Evolutionary conservation across 495 filamentous ascomycete genomes (phyloP).

Genomic region (Echria macrotheca): DNA sequence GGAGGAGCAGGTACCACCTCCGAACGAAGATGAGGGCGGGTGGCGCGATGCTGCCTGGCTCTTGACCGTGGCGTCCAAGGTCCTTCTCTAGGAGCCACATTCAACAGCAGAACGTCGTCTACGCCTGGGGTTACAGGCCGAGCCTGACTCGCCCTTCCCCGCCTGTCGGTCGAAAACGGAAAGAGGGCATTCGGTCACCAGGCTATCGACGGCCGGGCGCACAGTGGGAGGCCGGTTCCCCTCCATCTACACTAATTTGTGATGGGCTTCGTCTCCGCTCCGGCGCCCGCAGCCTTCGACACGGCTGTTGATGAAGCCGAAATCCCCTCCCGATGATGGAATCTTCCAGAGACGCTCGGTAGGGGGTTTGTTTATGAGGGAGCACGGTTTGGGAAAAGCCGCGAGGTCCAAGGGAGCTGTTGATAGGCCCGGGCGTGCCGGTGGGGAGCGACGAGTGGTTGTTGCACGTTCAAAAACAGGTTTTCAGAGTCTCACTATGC

Average conservation of each 20-base stretch:
- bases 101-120: too few species aligned
- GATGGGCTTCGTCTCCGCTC: too few species aligned
- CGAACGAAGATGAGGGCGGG: conserved; percentile 49
- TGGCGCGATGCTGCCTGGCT: conserved; percentile 88
- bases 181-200: too few species aligned
- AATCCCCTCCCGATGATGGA: too few species aligned
- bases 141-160: too few species aligned
- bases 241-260: too few species aligned
- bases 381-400: conserved; percentile 16
- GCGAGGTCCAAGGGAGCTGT: background rate
- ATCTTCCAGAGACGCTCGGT: conserved; percentile 15
- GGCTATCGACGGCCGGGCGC: too few species aligned
- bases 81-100: conserved; percentile 48
- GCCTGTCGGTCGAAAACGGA: too few species aligned
- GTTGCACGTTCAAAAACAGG: conserved; percentile 24
- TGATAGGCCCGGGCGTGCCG: conserved; percentile 22
- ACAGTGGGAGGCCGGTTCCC: too few species aligned
- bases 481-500: conserved; percentile 29
- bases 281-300: too few species aligned
- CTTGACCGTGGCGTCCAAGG: conserved; percentile 67
- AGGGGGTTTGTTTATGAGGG: conserved; percentile 3
- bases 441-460: conserved; percentile 16
- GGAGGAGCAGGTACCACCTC: conserved; percentile 33
- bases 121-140: too few species aligned
- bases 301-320: too few species aligned